Conservation (phyloP, 768 basidiomycete species). For the Cubamyces lactineus region DNA sequence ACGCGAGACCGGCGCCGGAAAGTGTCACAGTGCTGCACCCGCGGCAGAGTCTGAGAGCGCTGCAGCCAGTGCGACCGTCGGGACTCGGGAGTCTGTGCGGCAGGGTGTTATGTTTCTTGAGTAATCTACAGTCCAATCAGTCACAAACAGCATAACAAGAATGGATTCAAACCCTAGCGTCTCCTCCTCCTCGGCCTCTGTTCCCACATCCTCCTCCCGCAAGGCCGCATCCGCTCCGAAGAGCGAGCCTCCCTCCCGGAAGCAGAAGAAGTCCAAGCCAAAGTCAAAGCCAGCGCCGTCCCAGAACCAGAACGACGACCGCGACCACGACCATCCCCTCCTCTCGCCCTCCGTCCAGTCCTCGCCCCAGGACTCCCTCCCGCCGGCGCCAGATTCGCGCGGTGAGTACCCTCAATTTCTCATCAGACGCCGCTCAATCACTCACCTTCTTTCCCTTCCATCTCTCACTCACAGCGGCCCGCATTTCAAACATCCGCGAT, state of each 20-base stretch:
- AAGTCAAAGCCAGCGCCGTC: slow-evolving; percentile 4
- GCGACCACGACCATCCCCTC: slow-evolving; percentile 10
- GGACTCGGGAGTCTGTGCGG: slow-evolving; percentile 18
- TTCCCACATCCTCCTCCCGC: slow-evolving; percentile 21
- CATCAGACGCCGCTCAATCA: slow-evolving; percentile 12
- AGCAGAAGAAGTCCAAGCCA: slow-evolving; percentile 18
- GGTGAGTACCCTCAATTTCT: slow-evolving; percentile 20
- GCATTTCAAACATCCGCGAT: slow-evolving; percentile 38
- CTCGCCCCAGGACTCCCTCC: slow-evolving; percentile 11
- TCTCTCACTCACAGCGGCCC: slow-evolving; percentile 33
- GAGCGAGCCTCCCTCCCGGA: slow-evolving; percentile 16
- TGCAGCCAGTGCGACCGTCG: slow-evolving; percentile 7
- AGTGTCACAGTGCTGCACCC: neutral
- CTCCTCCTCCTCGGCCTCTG: slow-evolving; percentile 20
- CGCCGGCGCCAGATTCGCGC: slow-evolving; percentile 19
- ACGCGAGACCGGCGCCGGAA: neutral
- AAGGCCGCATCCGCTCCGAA: slow-evolving; percentile 19
- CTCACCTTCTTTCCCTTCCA: slow-evolving; percentile 17
- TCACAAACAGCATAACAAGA: slow-evolving; percentile 22
- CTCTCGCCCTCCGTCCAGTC: slow-evolving; percentile 14
- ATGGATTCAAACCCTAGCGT: slow-evolving; percentile 27
- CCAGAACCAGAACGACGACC: slow-evolving; percentile 5
- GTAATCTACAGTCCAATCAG: slow-evolving; percentile 24
- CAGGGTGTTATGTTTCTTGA: slow-evolving; percentile 16
- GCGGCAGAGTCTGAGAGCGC: too few relatives aligned